Conservation (phyloP, 441 rosid species). For the Bruguiera hainesii region DNA sequence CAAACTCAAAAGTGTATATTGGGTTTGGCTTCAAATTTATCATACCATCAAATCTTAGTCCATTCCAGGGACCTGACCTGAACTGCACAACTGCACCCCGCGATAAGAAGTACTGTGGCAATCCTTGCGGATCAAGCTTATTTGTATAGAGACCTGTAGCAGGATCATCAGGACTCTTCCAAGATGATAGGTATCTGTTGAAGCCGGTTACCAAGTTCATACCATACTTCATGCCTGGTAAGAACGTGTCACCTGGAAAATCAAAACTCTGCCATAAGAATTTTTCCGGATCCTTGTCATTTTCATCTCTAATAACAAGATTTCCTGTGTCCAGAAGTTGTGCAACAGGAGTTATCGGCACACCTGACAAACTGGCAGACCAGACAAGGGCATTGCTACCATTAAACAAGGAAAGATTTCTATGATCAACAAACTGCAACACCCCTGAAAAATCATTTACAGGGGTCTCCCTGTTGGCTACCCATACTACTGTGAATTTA, state of each 20-base stretch:
- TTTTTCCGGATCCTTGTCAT: constrained; percentile 3
- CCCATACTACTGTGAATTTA: constrained; percentile 45
- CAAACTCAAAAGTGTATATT: constrained; percentile 33
- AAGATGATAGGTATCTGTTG: constrained; percentile 40
- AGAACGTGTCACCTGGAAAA: constrained; percentile 48
- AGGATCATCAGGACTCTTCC: constrained; percentile 46
- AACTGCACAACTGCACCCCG: constrained; percentile 21
- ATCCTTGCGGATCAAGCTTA: constrained; percentile 37
- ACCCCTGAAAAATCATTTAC: constrained; percentile 31
- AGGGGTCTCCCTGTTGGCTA: constrained; percentile 64
- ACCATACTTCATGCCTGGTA: constrained; percentile 59
- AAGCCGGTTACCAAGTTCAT: constrained; percentile 34
- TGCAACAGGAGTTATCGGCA: constrained; percentile 33
- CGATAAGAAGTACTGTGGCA: constrained; percentile 41
- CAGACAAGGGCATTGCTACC: constrained; percentile 28
- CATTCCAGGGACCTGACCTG: constrained; percentile 73
- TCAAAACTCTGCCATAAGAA: constrained; percentile 69
- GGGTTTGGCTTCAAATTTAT: constrained; percentile 48
- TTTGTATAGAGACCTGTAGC: constrained; percentile 38
- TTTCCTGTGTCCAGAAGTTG: constrained; percentile 64
- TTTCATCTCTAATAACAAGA: constrained; percentile 43
- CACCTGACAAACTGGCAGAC: constrained; percentile 41
- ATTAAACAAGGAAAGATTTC: constrained; percentile 35
- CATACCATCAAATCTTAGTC: constrained; percentile 54
- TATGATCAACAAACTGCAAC: constrained; percentile 34